Evolutionary conservation across 2,329 filamentous ascomycete species (phyloP), one percentile per base, ranked within the genome.

Genomic region (Cladosporium sp.): DNA sequence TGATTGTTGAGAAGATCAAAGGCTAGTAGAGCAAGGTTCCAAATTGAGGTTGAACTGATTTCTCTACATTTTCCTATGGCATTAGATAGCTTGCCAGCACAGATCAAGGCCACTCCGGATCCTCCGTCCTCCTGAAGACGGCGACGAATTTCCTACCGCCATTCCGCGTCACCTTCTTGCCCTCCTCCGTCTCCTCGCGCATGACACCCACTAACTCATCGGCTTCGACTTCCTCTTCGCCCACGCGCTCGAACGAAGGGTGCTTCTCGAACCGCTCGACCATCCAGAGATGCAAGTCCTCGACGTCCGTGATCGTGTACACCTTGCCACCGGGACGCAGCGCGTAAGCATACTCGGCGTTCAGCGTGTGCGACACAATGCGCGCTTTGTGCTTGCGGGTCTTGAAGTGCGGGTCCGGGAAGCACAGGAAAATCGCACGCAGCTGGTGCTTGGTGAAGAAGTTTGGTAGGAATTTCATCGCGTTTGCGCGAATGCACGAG

Each of bases 381-480:
- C 94, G 83, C 39, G 92, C 92, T 76, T 99, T 99, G 79, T 97
- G 94, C 75, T 99, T 99, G 63, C 93, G 84, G 12, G 90, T 86
- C 76, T 99, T 99, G 81, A 99, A 99, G 75, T 99, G 94, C 60
- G 94, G 94, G 70, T 99, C 94, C 0, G 94, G 94, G 72, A 99
- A 99, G 79, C 94, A 99, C 68, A 99, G 89, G 74, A 99, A 99
- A 71, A 97, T 90, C 72, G 95, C 95, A 63, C 82, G 84, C 14
- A 99, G 84, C 72, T 97, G 92, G 14, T 77, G 80, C 69, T 87
- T 89, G 57, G 76, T 79, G 80, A 99, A 97, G 80, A 97, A 96
- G 72, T 99, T 97, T 62, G 95, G 93, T n/a, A 99, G 80, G 75
- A 97, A 99, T 74, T 99, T 99, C 94, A 99, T 99, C 5, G 91